Evolutionary conservation across 768 basidiomycete species (phyloP), one percentile per base, ranked within the genome.

Genomic region (Tulasnella sp.): DNA sequence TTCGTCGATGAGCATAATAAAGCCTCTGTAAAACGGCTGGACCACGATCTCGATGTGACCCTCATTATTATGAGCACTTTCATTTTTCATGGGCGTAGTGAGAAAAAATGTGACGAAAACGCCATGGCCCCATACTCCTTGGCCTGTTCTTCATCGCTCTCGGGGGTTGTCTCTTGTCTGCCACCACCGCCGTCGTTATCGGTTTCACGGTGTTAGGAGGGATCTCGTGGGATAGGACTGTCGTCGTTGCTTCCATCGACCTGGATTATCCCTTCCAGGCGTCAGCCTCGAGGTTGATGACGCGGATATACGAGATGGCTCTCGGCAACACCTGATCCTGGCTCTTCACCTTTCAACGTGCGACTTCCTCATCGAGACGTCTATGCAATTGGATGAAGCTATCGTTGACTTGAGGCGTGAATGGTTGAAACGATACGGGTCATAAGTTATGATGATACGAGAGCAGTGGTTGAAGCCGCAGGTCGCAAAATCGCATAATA

Each of bases 1-100:
- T 5, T 49, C 11, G 46, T 46, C 1, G 49, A 49, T 24, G 30
- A 21, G 10, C 49, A 49, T 49, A 46, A 59, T 31, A 49, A 43
- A 48, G 57, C 48, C 7, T 38, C 31, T 10, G 25, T 59, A 29
- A 42, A 38, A 22, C n/a, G 30, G 12, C 34, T 49, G 12, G 49
- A 34, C 30, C 31, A 50, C 29, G 34, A 49, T 51, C 46, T 59
- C 7, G 57, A 59, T 24, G 43, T 49, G 19, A 44, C 49, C 15
- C 57, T 59, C 29, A 59, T 59, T 4, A 49, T 59, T 15, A 46
- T 59, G 42, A 50, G 57, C 43, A 9, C 19, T 17, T 30, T 31
- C 27, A 11, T 51, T 38, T 15, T 41, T 22, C 17, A 41, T 30
- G 21, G 7, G n/a, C n/a, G n/a, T 48, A 7, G 21, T 53, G 38